phyloP scores from a whole-genome alignment of 2,329 filamentous ascomycete genomes.

The Exophiala oligosperma region DNA sequence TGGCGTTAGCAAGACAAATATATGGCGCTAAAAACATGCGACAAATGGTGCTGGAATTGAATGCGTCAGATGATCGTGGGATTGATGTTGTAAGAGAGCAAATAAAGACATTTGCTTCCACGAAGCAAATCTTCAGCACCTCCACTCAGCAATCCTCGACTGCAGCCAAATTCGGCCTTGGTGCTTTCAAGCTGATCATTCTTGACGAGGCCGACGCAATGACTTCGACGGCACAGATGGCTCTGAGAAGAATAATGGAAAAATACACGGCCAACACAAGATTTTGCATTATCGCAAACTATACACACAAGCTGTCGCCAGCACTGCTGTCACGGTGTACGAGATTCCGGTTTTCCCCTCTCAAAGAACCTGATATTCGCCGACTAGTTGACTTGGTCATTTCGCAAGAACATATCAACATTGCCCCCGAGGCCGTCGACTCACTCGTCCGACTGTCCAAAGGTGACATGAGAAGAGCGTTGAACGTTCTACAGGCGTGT shows the following conservation, averaged over 20 bases:
- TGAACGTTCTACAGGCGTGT: slow-evolving; percentile 96
- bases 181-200: slow-evolving; percentile 91
- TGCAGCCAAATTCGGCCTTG: slow-evolving; percentile 53
- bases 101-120: slow-evolving; percentile 92
- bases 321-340: slow-evolving; percentile 92
- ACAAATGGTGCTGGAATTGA: slow-evolving; percentile 97
- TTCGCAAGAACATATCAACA: slow-evolving; percentile 80
- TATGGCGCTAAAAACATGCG: slow-evolving; percentile 91
- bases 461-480: slow-evolving; percentile 90
- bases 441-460: slow-evolving; percentile 84
- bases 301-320: slow-evolving; percentile 94
- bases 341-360: slow-evolving; percentile 87
- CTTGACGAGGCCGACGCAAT: slow-evolving; percentile 99
- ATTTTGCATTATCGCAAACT: slow-evolving; percentile 98
- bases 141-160: slow-evolving; percentile 47
- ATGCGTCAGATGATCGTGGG: slow-evolving; percentile 93
- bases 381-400: slow-evolving; percentile 86
- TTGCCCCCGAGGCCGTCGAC: slow-evolving; percentile 76
- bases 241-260: slow-evolving; percentile 94
- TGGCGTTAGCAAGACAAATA: slow-evolving; percentile 88
- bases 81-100: slow-evolving; percentile 98
- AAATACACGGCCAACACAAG: slow-evolving; percentile 97
- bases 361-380: slow-evolving; percentile 86
- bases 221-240: slow-evolving; percentile 99
- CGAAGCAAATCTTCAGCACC: slow-evolving; percentile 92